These are phyloP conservation scores for Aspergillus saccharolyticus DNA, from an alignment of 495 filamentous ascomycete species.

Conservation along the genomic window DNA sequence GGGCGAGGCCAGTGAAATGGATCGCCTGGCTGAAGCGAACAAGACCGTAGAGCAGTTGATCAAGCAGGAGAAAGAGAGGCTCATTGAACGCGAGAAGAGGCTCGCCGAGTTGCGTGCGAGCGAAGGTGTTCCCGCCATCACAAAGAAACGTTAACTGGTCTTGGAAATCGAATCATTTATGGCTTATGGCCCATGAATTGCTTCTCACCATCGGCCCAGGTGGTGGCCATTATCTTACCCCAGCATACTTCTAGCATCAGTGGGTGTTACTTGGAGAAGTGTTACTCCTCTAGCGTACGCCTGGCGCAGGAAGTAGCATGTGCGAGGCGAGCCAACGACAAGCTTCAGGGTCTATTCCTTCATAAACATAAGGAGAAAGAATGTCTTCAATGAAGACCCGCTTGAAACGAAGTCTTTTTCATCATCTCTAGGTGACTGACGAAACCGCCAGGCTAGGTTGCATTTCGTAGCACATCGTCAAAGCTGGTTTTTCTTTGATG, in stretches of 20 bases:
- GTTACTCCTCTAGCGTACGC: neutral
- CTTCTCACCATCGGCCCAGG: neutral
- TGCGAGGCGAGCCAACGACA: neutral
- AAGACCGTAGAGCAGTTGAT: conserved; percentile 68
- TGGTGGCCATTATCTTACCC: neutral
- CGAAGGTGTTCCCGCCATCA: conserved; percentile 37
- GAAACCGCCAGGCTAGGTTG: no score
- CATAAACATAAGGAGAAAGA: no score
- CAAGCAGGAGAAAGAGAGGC: conserved; percentile 61
- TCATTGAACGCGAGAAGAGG: conserved; percentile 57
- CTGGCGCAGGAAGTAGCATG: neutral
- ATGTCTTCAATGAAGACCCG: no score
- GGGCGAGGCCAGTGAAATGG: conserved; percentile 66
- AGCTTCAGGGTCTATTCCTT: neutral
- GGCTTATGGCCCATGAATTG: neutral
- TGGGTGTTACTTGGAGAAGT: neutral
- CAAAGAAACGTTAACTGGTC: conserved; percentile 39
- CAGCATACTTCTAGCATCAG: neutral
- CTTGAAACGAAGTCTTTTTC: no score
- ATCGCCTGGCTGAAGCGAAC: conserved; percentile 51
- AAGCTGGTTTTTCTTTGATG: no score
- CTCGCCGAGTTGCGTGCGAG: conserved; percentile 58
- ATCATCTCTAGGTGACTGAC: no score
- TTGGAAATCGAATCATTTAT: neutral
- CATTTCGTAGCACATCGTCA: no score